phyloP scores from a whole-genome alignment of 2,329 filamentous ascomycete genomes.

The Paecilomyces dactylethromorphus region DNA sequence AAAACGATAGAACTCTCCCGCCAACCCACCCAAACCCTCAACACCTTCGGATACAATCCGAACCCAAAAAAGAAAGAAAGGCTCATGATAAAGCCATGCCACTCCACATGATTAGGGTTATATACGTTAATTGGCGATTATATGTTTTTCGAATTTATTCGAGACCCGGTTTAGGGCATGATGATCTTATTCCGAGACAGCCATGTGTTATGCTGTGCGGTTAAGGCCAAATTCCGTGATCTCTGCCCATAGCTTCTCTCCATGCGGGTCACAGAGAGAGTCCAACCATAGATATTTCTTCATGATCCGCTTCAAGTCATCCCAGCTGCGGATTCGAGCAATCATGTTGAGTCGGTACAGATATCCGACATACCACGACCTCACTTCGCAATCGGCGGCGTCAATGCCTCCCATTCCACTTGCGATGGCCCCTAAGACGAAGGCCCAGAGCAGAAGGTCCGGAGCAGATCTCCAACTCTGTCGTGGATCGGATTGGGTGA shows the following conservation, averaged over 20 bases:
- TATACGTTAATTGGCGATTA: background rate
- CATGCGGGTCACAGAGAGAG: constrained; percentile 15
- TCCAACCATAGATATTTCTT: constrained; percentile 15
- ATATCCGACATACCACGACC: constrained; percentile 11
- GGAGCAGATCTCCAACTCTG: constrained; percentile 9
- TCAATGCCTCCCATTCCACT: constrained; percentile 13
- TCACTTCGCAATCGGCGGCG: constrained; percentile 11
- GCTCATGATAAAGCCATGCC: background rate
- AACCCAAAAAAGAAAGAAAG: background rate
- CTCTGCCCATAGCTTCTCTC: constrained; percentile 11
- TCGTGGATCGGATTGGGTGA: constrained; percentile 8
- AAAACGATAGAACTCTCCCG: background rate
- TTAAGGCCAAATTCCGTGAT: background rate
- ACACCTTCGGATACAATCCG: background rate
- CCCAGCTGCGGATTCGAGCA: constrained; percentile 12
- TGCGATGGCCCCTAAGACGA: constrained; percentile 1
- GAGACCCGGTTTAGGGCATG: background rate
- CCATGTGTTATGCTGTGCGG: too few species aligned
- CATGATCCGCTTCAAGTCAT: constrained; percentile 10
- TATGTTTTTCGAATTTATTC: background rate
- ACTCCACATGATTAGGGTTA: background rate
- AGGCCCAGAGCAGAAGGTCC: constrained; percentile 14
- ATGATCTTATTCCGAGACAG: background rate
- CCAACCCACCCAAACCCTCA: background rate
- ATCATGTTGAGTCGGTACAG: constrained; percentile 10